These are phyloP conservation scores for Microbotryum saponariae DNA, from an alignment of 1,284 basidiomycete species.

Conservation along the genomic window DNA sequence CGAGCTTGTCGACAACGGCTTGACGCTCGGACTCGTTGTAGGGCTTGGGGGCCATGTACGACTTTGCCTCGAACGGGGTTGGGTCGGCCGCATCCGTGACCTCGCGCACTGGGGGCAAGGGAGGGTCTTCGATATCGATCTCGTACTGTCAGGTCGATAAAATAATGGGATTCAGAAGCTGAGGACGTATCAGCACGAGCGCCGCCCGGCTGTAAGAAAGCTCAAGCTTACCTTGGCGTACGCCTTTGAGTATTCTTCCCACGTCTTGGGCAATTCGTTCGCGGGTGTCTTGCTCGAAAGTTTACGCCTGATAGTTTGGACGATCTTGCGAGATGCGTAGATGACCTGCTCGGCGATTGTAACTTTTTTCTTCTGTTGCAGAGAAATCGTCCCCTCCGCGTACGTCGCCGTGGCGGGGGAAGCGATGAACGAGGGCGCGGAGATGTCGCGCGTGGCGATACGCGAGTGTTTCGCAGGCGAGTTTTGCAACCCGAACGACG, in stretches of 20 bases:
- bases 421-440: no score
- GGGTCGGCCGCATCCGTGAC: not conserved
- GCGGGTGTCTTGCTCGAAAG: constrained; percentile 32
- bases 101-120: constrained; percentile 16
- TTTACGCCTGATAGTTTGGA: constrained; percentile 14
- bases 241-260: constrained; percentile 31
- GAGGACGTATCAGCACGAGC: not conserved
- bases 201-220: not conserved
- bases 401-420: no score
- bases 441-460: no score
- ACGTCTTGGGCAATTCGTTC: constrained; percentile 32
- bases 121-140: constrained; percentile 34
- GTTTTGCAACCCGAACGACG: no score
- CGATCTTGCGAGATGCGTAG: not conserved
- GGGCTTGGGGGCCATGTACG: constrained; percentile 25
- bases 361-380: not conserved
- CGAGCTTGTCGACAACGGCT: constrained; percentile 33
- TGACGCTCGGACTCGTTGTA: constrained; percentile 30
- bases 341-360: constrained; percentile 6
- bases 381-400: not conserved
- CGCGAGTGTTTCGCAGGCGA: no score
- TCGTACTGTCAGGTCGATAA: constrained; percentile 9
- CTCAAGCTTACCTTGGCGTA: constrained; percentile 28
- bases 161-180: not conserved
- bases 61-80: constrained; percentile 25